Base-by-base conservation (phyloP, 805 yeast genomes). In the Monosporozyma aerobia region DNA sequence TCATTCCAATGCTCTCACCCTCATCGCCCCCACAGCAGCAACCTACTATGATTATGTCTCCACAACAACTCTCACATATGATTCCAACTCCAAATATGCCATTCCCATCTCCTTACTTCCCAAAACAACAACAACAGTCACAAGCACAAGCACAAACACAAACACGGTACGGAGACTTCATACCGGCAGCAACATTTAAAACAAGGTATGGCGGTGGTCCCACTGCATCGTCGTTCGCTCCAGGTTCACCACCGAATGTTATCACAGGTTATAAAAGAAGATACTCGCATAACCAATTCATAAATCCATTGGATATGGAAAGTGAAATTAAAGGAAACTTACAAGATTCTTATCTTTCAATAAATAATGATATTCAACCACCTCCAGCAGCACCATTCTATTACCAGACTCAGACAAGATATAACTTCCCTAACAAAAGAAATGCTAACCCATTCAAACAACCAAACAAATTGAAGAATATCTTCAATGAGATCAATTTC, bases 401-500 rank as follows among this genome's bases (percentile, higher is more conserved):
- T 44, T 29, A n/a, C 41, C 41, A 41, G 7, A 39, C 25, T 8
- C 43, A 39, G 19, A 16, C 43, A 39, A 27, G 35, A 25, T 16
- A 23, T 37, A 37, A 30, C 14, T 6, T 14, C 10, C 3, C 27
- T 5, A 33, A 32, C 35, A 54, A 54, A 25, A 48, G 35, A 44
- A 50, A 49, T 33, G 44, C 54, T 29, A 54, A 56, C 39, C 54
- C 58, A 37, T 55, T 55, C 29, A 56, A 56, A 44, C 56, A 61
- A 53, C 54, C 61, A 54, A 63, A 57, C 41, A 60, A 61, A 48
- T 51, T 67, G 48, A 65, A 62, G 45, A 64, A 62, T 48, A 63
- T 67, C 25, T 67, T 67, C 51, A 67, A 66, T 53, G 70, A 67
- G 53, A 56, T 53, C 19, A 60, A 64, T 44, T 67, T 67, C 48